Percentiles rank a stretch among this genome's conserved stretches.
Evolutionary conservation across 2,329 filamentous ascomycete species (phyloP).

Genomic region (Pseudocercospora musae): DNA sequence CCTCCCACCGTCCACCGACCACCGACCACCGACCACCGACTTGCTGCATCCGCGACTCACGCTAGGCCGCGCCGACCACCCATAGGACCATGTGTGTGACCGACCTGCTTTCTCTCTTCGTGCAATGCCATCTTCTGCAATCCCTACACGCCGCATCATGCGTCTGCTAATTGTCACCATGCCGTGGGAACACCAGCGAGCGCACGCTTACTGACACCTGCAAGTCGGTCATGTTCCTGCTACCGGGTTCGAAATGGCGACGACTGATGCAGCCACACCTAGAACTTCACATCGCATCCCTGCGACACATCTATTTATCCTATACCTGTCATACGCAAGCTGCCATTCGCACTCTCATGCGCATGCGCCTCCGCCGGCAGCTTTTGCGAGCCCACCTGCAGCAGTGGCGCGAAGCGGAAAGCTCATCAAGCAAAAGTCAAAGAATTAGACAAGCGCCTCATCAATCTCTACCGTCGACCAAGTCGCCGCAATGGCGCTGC

Average conservation of each 20-base stretch:
- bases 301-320: constrained; percentile 16
- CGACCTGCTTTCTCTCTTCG: constrained; percentile 8
- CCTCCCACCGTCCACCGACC: constrained; percentile 3
- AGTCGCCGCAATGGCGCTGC: constrained; percentile 23
- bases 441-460: constrained; percentile 11
- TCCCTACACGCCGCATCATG: constrained; percentile 12
- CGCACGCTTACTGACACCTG: constrained; percentile 28
- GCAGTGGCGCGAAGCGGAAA: constrained; percentile 23
- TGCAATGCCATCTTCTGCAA: constrained; percentile 13
- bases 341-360: constrained; percentile 9
- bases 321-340: constrained; percentile 19
- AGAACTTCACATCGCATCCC: constrained; percentile 26
- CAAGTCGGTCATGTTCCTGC: constrained; percentile 23
- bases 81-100: constrained; percentile 13
- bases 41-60: constrained; percentile 6
- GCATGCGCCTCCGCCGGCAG: constrained; percentile 16
- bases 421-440: constrained; percentile 11
- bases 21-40: no score
- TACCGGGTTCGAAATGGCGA: constrained; percentile 27
- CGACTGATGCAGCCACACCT: constrained; percentile 33
- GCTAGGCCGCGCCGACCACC: constrained; percentile 20
- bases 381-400: constrained; percentile 20
- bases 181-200: constrained; percentile 19
- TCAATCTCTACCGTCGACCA: constrained; percentile 14
- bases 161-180: constrained; percentile 22